These are phyloP conservation scores for Volvox carteri DNA, from an alignment of 163 green algal species.

Conservation along the genomic window DNA sequence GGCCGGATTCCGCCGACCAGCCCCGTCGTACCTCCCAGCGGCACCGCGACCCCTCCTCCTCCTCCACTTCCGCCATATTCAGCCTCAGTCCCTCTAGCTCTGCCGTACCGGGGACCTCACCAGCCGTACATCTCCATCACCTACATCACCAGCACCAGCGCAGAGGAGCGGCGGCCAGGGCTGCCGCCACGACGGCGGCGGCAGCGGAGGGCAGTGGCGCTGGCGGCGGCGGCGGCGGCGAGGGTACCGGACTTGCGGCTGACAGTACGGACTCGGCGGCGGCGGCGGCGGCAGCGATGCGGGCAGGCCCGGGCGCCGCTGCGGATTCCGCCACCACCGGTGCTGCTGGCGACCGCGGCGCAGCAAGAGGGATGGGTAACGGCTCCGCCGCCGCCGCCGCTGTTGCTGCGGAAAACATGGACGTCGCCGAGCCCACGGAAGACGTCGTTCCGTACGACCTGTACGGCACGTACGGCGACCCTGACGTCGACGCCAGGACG, in stretches of 20 bases:
- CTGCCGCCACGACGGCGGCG: neutral
- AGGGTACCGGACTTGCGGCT: neutral
- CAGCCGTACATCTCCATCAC: neutral
- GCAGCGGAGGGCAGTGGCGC: neutral
- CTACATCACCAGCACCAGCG: neutral
- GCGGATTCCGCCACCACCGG: neutral
- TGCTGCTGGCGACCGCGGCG: neutral
- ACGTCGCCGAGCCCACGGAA: neutral
- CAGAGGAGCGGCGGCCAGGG: too few species aligned
- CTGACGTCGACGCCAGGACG: neutral
- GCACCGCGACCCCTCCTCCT: constrained; percentile 22
- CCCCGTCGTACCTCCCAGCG: neutral
- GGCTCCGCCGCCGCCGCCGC: neutral
- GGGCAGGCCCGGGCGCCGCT: neutral
- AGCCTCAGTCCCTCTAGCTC: constrained; percentile 35
- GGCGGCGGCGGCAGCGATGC: neutral
- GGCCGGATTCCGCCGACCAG: neutral
- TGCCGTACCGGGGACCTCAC: neutral
- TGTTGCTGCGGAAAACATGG: neutral
- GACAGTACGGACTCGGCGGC: neutral
- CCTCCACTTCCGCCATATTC: constrained; percentile 41
- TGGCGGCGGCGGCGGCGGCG: neutral
- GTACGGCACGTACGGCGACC: constrained; percentile 27
- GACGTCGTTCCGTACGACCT: neutral
- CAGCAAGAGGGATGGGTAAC: too few species aligned